Evolutionary conservation across 2,329 filamentous ascomycete genomes (phyloP).

Genomic region (Trichoderma pleuroti): DNA sequence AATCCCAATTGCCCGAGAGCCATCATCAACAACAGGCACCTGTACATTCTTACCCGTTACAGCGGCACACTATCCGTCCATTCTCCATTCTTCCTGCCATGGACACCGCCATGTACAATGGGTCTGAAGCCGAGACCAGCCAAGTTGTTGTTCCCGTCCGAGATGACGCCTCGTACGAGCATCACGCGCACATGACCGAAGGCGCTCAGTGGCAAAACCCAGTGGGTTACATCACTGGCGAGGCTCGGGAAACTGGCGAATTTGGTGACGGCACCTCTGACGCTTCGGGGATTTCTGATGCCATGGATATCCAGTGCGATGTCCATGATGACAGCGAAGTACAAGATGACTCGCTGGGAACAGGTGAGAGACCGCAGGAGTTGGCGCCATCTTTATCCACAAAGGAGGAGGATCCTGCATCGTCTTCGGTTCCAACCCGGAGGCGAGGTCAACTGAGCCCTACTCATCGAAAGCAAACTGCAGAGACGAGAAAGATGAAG

Average conservation of each 20-base stretch:
- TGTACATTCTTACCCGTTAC: not conserved
- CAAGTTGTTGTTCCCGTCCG: not conserved
- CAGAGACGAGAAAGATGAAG: slow-evolving; percentile 34
- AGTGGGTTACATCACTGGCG: not conserved
- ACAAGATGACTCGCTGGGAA: not conserved
- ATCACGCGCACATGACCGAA: not conserved
- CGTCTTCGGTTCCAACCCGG: not conserved
- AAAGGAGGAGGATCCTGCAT: slow-evolving; percentile 1
- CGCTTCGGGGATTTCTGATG: not conserved
- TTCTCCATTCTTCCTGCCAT: not conserved
- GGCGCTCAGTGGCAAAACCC: not conserved
- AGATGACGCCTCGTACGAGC: not conserved
- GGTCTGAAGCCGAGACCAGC: not conserved
- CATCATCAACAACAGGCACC: not conserved
- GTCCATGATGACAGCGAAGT: not conserved
- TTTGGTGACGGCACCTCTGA: not conserved
- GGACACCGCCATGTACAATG: not conserved
- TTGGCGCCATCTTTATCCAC: not conserved
- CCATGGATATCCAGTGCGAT: not conserved
- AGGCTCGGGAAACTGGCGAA: not conserved
- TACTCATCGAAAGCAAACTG: slow-evolving; percentile 31
- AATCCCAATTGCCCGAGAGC: not conserved
- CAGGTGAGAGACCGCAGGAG: not conserved
- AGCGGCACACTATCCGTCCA: not conserved
- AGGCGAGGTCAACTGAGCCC: slow-evolving; percentile 24